Base-by-base conservation (phyloP, 2,329 filamentous ascomycete species). In the Ceratocystis harringtonii region DNA sequence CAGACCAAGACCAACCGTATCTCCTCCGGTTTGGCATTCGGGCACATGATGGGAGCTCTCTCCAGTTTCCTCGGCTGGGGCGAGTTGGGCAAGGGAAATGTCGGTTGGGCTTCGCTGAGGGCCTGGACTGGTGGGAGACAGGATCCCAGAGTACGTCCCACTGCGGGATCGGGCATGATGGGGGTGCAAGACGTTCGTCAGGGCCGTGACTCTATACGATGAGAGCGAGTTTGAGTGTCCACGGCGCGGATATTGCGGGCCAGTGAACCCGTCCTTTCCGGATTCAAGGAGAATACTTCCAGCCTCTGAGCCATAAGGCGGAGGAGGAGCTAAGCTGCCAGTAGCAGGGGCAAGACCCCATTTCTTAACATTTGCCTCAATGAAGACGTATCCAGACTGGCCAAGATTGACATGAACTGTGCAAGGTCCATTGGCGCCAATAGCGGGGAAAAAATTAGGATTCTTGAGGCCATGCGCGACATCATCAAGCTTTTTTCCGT, bases 331-430 rank as follows among this genome's bases (percentile, higher is more conserved):
- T 67, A 99, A 80, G 72, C 90, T 96, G 67, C 94, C 94, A 1
- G 90, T 96, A 82, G 95, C 95, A 4, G 94, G 94, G 61, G 94
- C 94, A 65, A 99, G 79, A 1, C 94, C 94, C 94, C 94, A 99
- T 80, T 97, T 99, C 84, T 99, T 99, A 68, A 99, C 94, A 72
- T 99, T 99, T 68, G 92, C 94, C 76, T 99, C 94, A 71, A 99
- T 97, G 73, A 97, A 99, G 61, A 99, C 94, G 73, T 97, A 99
- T 43, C 94, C 94, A 72, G 94, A 90, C 74, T 99, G 94, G 6
- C 94, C 94, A 74, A 99, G 95, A 75, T 99, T 99, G 73, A 97
- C 94, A 73, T 99, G 92, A 1, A 99, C 84, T 41, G 87, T 87
- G 71, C 90, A 92, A 17, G 94, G 94, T 0, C 94, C 94, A 72